Base-by-base conservation (phyloP, 805 yeast genomes). In the Yamadazyma ubonensis region DNA sequence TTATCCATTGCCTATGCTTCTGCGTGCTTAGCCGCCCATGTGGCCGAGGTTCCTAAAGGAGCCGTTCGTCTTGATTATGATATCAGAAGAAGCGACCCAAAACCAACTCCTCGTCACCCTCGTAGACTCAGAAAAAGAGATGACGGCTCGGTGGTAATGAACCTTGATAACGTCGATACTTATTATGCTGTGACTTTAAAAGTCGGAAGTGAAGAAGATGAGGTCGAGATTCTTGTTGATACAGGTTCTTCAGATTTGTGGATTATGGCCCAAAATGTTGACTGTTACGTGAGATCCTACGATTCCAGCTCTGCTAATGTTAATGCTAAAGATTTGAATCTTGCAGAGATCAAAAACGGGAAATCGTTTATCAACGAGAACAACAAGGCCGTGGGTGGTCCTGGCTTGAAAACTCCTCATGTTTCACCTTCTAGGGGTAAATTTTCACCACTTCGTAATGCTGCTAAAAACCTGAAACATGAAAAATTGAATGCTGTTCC, bases 221-320 rank as follows among this genome's bases (percentile, higher is more conserved):
- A 49, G 20, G 56, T 55, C 8, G 52, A 55, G 9, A 67, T 65
- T 3, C 51, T 64, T 46, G 58, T 67, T 9, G 72, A 67, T 46
- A 67, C 72, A 17, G 73, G 72, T 3, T 64, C 71, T 5, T 61
- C 70, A 6, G 73, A 67, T 47, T 54, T 67, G 39, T 67, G 73
- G 73, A 54, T 68, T 27, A 63, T 63, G 66, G 45, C 63, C 15
- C 52, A 49, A 33, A 60, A 63, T 28, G 52, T 60, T 5, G 33
- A 33, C 5, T 63, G 69, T 42, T 37, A 39, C 6, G 35, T 29
- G 6, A 15, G 32, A 2, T 21, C 32, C 12, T 25, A 21, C 8
- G 11, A 8, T 15, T 17, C 26, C 6, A 10, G 17, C 17, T 21
- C 9, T n/a, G n/a, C n/a, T n/a, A n/a, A n/a, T n/a, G n/a, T n/a